Conservation (phyloP, 371 early-diverging fungal genomes). For the Lichtheimia corymbifera region DNA sequence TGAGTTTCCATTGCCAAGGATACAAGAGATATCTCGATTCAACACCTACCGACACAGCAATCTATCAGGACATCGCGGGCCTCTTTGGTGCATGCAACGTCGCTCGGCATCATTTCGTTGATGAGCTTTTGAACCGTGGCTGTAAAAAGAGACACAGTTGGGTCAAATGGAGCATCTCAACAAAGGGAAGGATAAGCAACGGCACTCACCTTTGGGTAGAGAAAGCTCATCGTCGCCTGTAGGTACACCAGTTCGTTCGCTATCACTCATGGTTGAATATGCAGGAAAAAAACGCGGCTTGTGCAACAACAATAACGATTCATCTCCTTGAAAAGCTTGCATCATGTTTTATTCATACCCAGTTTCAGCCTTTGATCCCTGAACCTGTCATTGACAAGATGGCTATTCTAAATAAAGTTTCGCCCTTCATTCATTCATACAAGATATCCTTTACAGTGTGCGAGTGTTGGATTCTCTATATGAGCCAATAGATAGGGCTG, state of each 20-base stretch:
- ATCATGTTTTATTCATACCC: too few relatives aligned
- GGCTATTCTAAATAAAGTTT: too few relatives aligned
- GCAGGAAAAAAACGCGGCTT: background rate
- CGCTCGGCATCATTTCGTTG: slow-evolving; percentile 90
- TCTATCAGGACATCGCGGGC: slow-evolving; percentile 92
- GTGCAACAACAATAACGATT: too few relatives aligned
- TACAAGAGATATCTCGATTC: too few relatives aligned
- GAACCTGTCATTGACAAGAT: too few relatives aligned
- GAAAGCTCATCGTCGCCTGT: slow-evolving; percentile 80
- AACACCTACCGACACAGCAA: slow-evolving; percentile 83
- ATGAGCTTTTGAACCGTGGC: slow-evolving; percentile 99
- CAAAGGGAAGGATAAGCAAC: background rate
- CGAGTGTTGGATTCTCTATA: too few relatives aligned
- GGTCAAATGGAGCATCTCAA: background rate
- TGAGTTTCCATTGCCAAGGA: too few relatives aligned
- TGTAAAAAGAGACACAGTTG: slow-evolving; percentile 16
- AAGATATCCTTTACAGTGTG: too few relatives aligned
- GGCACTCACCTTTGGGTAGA: slow-evolving; percentile 76
- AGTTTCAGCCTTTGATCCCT: too few relatives aligned
- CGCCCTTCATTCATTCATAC: too few relatives aligned
- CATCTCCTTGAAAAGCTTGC: too few relatives aligned
- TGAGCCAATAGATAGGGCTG: too few relatives aligned
- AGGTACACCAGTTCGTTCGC: slow-evolving; percentile 56
- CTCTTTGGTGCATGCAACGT: slow-evolving; percentile 91
- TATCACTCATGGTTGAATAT: slow-evolving; percentile 71